Base-by-base conservation (phyloP, 2,329 filamentous ascomycete species). In the Penicillium sp. region DNA sequence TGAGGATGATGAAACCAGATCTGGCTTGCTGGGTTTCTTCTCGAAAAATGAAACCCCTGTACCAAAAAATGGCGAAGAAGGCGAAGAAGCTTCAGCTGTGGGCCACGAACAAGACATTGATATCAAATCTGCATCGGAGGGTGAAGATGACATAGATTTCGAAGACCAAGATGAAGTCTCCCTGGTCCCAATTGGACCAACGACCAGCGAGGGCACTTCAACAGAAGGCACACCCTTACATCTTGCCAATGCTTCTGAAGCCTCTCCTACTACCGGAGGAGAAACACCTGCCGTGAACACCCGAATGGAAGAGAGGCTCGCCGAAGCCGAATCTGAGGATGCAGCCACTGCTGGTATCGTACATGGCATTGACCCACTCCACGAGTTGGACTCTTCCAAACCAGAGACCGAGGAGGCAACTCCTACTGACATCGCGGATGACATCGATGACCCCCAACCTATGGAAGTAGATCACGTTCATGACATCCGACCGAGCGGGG, bases 11-110 rank as follows among this genome's bases (percentile, higher is more conserved):
- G 67, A 68, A 6, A 77, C 74, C 5, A 79, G 73, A 25, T 73
- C 74, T 27, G 75, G 77, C 41, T 48, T 81, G 44, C 62, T 81
- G 41, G 79, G 78, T 1, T 81, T 82, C 58, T 81, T 81, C 61
- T 76, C 77, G 17, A 73, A 73, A 19, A 76, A 77, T 36, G 72
- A 78, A n/a, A 59, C 72, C n/a, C 57, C 66, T 33, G 29, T 61
- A 39, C 53, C 57, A 10, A 48, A 58, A n/a, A 74, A 78, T 9
- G 76, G 75, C 25, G 77, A 66, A 21, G 68, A 70, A 15, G 68
- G 66, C 4, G 60, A 66, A 19, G 59, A 68, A 33, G 63, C 64
- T 29, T 58, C 64, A 29, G 66, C 70, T 31, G 66, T 66, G 31
- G 58, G 60, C 27, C 63, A 68, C 53, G 65, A 58, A 39, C 64